Evolutionary conservation across 768 basidiomycete genomes (phyloP), one percentile per base, ranked within the genome.

Genomic region (Mycena floridula): DNA sequence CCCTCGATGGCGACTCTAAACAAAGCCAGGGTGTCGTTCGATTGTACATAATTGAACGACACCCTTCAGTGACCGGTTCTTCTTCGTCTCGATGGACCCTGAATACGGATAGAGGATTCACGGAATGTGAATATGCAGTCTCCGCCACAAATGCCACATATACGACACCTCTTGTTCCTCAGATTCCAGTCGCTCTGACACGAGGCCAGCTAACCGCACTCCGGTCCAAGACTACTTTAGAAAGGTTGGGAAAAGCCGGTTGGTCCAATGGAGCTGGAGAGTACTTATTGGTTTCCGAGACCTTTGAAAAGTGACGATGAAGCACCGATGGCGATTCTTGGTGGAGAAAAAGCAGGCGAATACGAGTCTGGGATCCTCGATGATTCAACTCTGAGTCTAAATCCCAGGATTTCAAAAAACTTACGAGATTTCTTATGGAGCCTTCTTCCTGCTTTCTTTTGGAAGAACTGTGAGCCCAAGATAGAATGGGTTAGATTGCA

Each of bases 251-350:
- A 11, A 70, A 61, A 48, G 50, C 58, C 32, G 62, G 74, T 3
- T 82, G 77, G 79, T 76, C 63, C 44, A n/a, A n/a, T n/a, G 66
- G 74, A 49, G 77, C 76, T 0, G 73, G 66, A 54, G 84, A 88
- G 52, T 92, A n/a, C n/a, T n/a, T n/a, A 91, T 57, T 90, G 85
- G 85, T 89, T 92, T 56, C 82, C 86, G 15, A 72, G 89, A 12
- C 78, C 79, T 0, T 43, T 70, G 30, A 48, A 55, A 43, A 47
- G 37, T 45, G 46, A 24, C 7, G 56, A 58, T 7, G 56, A 61
- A 3, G 83, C 86, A 0, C n/a, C n/a, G n/a, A 60, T 88, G 20
- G 64, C 90, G 27, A 81, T 91, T 35, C 59, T 93, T 0, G 89
- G 89, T 7, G 90, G 88, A 7, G 84, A 67, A 8, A 68, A 87